Percentiles rank a stretch among this genome's conserved stretches.
phyloP scores from a whole-genome alignment of 1,139 yeast species.

The Kazachstania sp. region DNA sequence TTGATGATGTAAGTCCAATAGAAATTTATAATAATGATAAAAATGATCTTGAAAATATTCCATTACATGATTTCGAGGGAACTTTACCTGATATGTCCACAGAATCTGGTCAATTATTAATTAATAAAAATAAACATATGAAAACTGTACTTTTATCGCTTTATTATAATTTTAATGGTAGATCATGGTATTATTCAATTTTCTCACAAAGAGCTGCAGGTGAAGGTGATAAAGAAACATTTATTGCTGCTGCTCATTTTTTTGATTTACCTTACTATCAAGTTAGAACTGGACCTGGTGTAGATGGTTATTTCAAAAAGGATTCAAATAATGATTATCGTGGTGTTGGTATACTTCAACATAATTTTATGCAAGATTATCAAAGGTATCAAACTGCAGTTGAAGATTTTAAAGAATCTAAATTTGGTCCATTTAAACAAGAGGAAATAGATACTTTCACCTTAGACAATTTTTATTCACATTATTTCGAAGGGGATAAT shows the following conservation, averaged over 20 bases:
- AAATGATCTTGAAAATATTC: constrained; percentile 16
- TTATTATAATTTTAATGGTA: constrained; percentile 50
- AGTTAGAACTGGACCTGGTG: constrained; percentile 47
- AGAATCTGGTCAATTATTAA: constrained; percentile 52
- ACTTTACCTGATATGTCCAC: constrained; percentile 52
- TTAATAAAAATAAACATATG: constrained; percentile 45
- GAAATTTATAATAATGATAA: constrained; percentile 23
- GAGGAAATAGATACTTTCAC: constrained; percentile 18
- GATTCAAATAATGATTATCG: constrained; percentile 17
- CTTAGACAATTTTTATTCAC: constrained; percentile 15
- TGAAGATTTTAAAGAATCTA: constrained; percentile 21
- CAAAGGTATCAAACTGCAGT: constrained; percentile 21
- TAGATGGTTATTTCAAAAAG: constrained; percentile 45
- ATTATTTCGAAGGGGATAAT: constrained; percentile 16
- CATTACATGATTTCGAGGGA: constrained; percentile 47
- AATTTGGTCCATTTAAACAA: constrained; percentile 14
- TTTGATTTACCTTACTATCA: constrained; percentile 46
- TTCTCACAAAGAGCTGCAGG: constrained; percentile 54
- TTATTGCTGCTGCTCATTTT: constrained; percentile 51
- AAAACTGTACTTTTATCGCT: constrained; percentile 44
- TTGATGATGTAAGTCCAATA: constrained; percentile 33
- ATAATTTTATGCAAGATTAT: constrained; percentile 37
- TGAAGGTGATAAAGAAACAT: constrained; percentile 58
- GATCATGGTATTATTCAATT: constrained; percentile 44
- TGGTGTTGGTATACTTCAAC: constrained; percentile 38